Evolutionary conservation across 2,329 filamentous ascomycete genomes (phyloP), one percentile per base, ranked within the genome.

Genomic region (Aspergillus versicolor): DNA sequence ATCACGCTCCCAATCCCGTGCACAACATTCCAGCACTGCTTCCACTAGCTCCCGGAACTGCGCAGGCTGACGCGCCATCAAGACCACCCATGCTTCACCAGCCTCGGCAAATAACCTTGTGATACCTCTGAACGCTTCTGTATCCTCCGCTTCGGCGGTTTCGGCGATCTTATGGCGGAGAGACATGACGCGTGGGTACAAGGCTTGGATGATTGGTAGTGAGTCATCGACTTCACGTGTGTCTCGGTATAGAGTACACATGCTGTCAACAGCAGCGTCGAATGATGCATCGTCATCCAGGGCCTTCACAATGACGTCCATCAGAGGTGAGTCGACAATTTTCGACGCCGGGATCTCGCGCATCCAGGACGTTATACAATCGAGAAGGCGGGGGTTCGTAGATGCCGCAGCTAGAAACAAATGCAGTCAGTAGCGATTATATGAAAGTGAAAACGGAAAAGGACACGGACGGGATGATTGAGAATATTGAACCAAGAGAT

Each of bases 341-440:
- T 90, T 88, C 62, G 82, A 83, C 47, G 96, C 84, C 0, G 93
- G 91, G 6, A 99, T 91, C 76, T 99, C 94, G 65, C 92, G 86
- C 64, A 97, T 84, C 94, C 94, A 99, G 3, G 94, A 97, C 32
- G 92, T 95, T 66, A 97, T 92, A 73, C 94, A 97, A 68, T 97
- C 91, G 73, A 97, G 87, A 47, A 99, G 83, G 68, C 92, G 89
- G 2, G 93, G 92, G 69, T 97, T 96, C 61, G 88, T 88, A 8
- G 91, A 84, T 22, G 93, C 92, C 47, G 85, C 79, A 50, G 83
- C 91, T 32, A 40, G 59, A 40, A 67, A 58, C 12, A 42, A 24
- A 38, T 66, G 9, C 27, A 71, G 54, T 57, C 58, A 54, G 32
- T 11, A 54, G 38, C 52, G 45, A 30, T 30, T 45, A 41, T 15